Base-by-base conservation (phyloP, 1,284 basidiomycete species). In the Heterobasidion parviporum region DNA sequence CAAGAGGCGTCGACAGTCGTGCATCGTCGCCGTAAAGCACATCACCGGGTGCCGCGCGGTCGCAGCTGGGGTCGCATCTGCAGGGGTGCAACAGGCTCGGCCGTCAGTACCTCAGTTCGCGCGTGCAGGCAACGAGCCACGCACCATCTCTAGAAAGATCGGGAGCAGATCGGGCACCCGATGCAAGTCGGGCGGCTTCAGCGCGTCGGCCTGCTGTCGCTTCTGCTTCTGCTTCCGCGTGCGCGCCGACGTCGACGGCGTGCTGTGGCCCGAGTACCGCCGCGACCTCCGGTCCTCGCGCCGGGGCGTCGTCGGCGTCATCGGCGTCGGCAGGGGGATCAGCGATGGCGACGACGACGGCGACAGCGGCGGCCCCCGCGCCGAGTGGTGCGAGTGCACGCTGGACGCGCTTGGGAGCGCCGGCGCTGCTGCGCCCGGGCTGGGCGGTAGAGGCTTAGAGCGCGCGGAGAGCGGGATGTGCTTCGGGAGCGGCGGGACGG, bases 121-220 rank as follows among this genome's bases (percentile, higher is more conserved):
- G 26, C 41, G n/a, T 8, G 10, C 10, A n/a, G 46, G 14, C 6
- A 10, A 26, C 10, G 46, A 16, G 9, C 26, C 8, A 16, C 85
- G 68, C 61, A 95, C 93, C 77, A 95, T 84, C 72, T 97, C 94
- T 50, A 89, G 81, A 67, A 97, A 97, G 33, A 98, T 64, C 1
- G 94, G 92, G 38, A 94, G 73, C 26, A 98, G 68, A 59, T 83
- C 78, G 20, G 89, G 85, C 56, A 97, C 82, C 61, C 87, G 79
- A 56, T 77, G 75, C 53, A 98, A 75, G 57, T 91, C 83, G 1
- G 96, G 96, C 52, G 87, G 82, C 60, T 83, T 80, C 45, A 91
- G 71, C 2, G 71, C 65, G 46, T 76, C 68, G 1, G 74, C 69
- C 47, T 70, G 71, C 54, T 70, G 74, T 67, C 74, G 77, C 59